Conservation (phyloP, 2,329 filamentous ascomycete species). For the Talaromyces sp. region DNA sequence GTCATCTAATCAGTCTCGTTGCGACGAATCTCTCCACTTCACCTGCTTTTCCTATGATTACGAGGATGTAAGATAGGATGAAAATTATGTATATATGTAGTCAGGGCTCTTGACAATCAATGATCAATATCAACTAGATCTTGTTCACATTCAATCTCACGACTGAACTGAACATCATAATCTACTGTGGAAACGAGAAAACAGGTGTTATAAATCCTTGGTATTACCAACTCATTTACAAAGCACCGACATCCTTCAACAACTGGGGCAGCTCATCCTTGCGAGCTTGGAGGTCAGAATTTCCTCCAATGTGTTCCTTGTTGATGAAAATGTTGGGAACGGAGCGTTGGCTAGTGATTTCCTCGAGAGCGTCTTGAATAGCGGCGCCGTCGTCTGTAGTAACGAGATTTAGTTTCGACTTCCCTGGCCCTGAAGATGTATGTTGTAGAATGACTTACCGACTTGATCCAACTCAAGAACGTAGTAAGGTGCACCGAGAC, state of each 20-base stretch:
- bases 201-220: neutral
- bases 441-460: slow-evolving; percentile 52
- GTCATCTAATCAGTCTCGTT: slow-evolving; percentile 45
- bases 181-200: neutral
- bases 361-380: slow-evolving; percentile 77
- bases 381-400: slow-evolving; percentile 70
- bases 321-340: slow-evolving; percentile 96
- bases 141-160: neutral
- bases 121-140: neutral
- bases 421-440: neutral
- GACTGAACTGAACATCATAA: neutral
- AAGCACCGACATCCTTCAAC: slow-evolving; percentile 61
- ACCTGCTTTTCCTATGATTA: neutral
- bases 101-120: neutral
- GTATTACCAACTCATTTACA: slow-evolving; percentile 39
- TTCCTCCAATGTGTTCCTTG: slow-evolving; percentile 90
- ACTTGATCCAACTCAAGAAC: slow-evolving; percentile 81
- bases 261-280: slow-evolving; percentile 62
- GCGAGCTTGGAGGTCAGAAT: slow-evolving; percentile 77
- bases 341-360: slow-evolving; percentile 78
- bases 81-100: neutral
- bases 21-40: neutral
- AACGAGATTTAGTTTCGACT: neutral
- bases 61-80: neutral
- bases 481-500: slow-evolving; percentile 68